Evolutionary conservation across 768 basidiomycete species (phyloP).

Genomic region (Pleurotus djamor): DNA sequence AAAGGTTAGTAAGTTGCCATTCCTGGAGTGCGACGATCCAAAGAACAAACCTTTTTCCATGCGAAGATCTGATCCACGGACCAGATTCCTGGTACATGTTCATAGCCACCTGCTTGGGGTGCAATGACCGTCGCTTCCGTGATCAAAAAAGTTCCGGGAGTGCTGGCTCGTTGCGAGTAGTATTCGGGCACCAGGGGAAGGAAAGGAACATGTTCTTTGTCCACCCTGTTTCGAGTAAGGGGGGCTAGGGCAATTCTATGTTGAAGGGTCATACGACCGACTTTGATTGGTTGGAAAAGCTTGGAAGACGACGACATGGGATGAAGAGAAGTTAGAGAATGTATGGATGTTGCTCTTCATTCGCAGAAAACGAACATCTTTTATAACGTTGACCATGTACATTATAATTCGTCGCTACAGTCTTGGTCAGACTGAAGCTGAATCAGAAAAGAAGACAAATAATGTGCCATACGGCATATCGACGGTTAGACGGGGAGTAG

Average conservation of each 20-base stretch:
- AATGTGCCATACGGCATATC: no score
- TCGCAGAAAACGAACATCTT: no score
- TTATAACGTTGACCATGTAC: no score
- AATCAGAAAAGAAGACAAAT: no score
- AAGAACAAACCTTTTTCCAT: constrained; percentile 37
- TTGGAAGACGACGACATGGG: neutral
- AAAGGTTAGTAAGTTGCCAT: neutral
- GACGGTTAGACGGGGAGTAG: no score
- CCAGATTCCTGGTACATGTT: constrained; percentile 32
- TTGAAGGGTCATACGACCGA: constrained; percentile 27
- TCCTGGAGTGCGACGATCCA: neutral
- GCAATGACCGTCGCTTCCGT: constrained; percentile 32
- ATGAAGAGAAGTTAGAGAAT: neutral
- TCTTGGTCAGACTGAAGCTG: no score
- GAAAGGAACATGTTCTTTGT: constrained; percentile 22
- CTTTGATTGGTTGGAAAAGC: constrained; percentile 32
- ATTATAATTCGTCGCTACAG: no score
- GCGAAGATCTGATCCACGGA: constrained; percentile 34
- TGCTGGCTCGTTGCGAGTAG: constrained; percentile 14
- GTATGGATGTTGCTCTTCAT: neutral
- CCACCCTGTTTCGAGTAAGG: constrained; percentile 37
- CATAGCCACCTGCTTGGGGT: constrained; percentile 22
- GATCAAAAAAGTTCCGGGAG: constrained; percentile 24
- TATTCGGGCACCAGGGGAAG: constrained; percentile 17
- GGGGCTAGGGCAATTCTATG: constrained; percentile 47